phyloP scores from a whole-genome alignment of 495 filamentous ascomycete species.

The Aspergillus carlsbadensis region DNA sequence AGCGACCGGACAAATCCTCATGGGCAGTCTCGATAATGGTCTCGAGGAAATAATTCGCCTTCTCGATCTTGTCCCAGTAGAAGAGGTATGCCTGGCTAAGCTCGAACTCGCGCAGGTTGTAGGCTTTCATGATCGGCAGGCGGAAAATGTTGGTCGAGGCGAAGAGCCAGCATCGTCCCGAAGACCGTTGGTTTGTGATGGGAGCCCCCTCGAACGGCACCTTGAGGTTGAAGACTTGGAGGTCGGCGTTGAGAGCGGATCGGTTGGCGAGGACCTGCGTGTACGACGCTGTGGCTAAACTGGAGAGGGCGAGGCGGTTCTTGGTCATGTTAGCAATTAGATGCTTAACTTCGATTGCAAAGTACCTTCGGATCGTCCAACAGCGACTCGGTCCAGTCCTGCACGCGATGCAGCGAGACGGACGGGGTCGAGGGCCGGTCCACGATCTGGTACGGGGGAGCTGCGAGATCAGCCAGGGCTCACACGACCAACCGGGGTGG shows the following conservation, averaged over 20 bases:
- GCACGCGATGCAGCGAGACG: not conserved
- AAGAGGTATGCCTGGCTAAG: conserved; percentile 86
- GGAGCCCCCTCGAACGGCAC: conserved; percentile 80
- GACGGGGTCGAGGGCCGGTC: not conserved
- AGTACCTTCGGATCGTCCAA: not conserved
- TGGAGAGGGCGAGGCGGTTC: conserved; percentile 68
- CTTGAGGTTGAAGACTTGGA: conserved; percentile 76
- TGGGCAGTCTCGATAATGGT: conserved; percentile 71
- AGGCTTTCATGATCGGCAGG: conserved; percentile 76
- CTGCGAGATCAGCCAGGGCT: not conserved
- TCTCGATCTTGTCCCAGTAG: conserved; percentile 94
- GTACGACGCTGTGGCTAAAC: conserved; percentile 57
- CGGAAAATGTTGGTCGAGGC: conserved; percentile 86
- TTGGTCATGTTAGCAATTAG: conserved; percentile 11
- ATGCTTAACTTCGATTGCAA: not conserved
- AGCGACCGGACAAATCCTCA: conserved; percentile 62
- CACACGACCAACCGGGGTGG: too few relatives aligned
- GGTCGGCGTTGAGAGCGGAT: conserved; percentile 54
- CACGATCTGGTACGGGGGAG: not conserved
- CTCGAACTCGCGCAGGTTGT: conserved; percentile 75
- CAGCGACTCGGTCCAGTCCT: conserved; percentile 3
- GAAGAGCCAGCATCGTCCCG: conserved; percentile 88
- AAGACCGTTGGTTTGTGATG: conserved; percentile 78
- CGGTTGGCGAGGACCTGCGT: conserved; percentile 52
- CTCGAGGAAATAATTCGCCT: conserved; percentile 85